Evolutionary conservation across 768 basidiomycete genomes (phyloP), one percentile per base, ranked within the genome.

Genomic region (Russula sp.): DNA sequence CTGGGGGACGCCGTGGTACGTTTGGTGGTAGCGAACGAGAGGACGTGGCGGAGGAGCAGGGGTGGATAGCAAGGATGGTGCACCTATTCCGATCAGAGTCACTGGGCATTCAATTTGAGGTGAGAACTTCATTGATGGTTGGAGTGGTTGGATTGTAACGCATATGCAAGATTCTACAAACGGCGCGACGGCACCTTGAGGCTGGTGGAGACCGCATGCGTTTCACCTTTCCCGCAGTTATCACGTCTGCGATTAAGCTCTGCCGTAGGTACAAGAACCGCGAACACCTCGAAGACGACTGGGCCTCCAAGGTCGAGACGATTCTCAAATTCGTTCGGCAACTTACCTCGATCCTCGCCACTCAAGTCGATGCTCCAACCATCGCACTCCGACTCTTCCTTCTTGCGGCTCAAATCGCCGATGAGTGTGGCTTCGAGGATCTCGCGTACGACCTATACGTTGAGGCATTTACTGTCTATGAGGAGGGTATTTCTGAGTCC

Each of bases 61-160:
- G 97, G 0, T 99, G 97, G 97, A 85, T 98, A 16, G 96, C 97
- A 43, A 78, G 96, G 65, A 98, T 98, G 92, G 90, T 98, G 2
- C 97, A 99, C 77, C 73, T 98, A 36, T 97, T 98, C 83, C 78
- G 87, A 22, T 82, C 91, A 0, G 93, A 97, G 54, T 88, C 90
- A 32, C 72, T 98, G 65, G 88, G 83, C 67, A 83, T 87, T 14
- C 97, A 99, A 69, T 96, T 93, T 66, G 88, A 94, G 81, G 95
- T 91, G 62, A 32, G 84, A 7, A 34, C 29, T 13, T 20, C 20
- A 14, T 42, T 29, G 36, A 53, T 34, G 9, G 10, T 16, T 42
- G 11, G 36, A 42, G 3, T 9, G 0, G 11, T 35, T 20, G 34
- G 39, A 29, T 10, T 41, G 34, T 59, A 13, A 57, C 32, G 22